Percentiles rank a stretch among this genome's conserved stretches.
Evolutionary conservation across 2,329 filamentous ascomycete genomes (phyloP).

Genomic region (Lachnellula arida): DNA sequence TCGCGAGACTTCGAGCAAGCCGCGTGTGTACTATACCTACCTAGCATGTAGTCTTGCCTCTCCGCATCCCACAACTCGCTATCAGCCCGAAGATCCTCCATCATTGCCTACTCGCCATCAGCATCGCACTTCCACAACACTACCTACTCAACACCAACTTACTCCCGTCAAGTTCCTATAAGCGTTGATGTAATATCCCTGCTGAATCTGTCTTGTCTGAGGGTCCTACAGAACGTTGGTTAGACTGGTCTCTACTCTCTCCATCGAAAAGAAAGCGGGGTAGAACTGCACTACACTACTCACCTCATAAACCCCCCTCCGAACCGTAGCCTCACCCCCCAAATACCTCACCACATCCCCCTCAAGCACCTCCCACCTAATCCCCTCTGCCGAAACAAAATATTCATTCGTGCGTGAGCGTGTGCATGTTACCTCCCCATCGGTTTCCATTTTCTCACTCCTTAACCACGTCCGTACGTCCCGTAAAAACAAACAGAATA

Average conservation of each 20-base stretch:
- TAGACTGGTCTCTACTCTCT: too few species aligned
- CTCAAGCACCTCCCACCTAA: neutral
- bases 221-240: conserved; percentile 40
- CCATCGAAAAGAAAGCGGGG: neutral
- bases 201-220: conserved; percentile 52
- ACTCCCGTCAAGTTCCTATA: conserved; percentile 51
- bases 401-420: neutral
- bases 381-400: neutral
- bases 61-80: conserved; percentile 40
- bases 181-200: conserved; percentile 70
- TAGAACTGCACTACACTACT: too few species aligned
- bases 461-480: neutral
- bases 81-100: conserved; percentile 44
- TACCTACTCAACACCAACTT: neutral
- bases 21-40: neutral
- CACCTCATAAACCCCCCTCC: neutral
- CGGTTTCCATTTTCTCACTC: neutral
- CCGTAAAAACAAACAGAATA: neutral
- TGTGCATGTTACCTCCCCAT: neutral
- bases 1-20: neutral
- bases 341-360: neutral
- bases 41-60: neutral
- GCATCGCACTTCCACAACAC: neutral
- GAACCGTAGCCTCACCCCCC: neutral
- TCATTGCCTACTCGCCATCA: conserved; percentile 40